Conservation (phyloP, 768 basidiomycete species). For the Heimioporus sp. region DNA sequence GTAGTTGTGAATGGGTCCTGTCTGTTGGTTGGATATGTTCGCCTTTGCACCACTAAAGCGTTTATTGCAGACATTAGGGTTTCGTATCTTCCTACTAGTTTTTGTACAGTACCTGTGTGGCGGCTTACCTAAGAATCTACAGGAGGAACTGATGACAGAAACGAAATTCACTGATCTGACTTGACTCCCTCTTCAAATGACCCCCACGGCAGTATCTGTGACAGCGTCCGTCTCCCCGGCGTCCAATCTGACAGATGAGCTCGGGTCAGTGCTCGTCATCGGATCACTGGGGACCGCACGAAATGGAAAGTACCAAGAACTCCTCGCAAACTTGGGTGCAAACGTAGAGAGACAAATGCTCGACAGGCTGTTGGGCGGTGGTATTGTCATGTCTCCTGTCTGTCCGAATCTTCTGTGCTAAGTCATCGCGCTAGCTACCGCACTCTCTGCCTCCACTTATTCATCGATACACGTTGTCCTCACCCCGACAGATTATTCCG, state of each 20-base stretch:
- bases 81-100: background rate
- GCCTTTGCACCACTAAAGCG: background rate
- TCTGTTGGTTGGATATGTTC: conserved; percentile 1
- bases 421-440: conserved; percentile 46
- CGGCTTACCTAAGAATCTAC: conserved; percentile 19
- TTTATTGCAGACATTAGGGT: background rate
- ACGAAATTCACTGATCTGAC: conserved; percentile 13
- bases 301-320: conserved; percentile 74
- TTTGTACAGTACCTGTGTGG: background rate
- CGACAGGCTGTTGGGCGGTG: conserved; percentile 79
- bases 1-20: background rate
- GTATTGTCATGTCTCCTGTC: conserved; percentile 36
- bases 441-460: conserved; percentile 53
- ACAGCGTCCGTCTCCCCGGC: conserved; percentile 14
- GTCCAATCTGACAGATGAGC: conserved; percentile 20
- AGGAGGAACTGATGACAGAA: too few relatives aligned
- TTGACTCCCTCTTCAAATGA: conserved; percentile 39
- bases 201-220: conserved; percentile 55
- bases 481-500: conserved; percentile 57
- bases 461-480: conserved; percentile 69
- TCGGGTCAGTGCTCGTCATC: conserved; percentile 64
- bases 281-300: conserved; percentile 77
- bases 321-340: conserved; percentile 59
- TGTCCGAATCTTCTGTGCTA: background rate
- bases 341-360: conserved; percentile 78